A percentile compares a stretch with the other conserved stretches of the same genome.
phyloP scores from a whole-genome alignment of 768 basidiomycete species.

The Tephrocybe sp. region DNA sequence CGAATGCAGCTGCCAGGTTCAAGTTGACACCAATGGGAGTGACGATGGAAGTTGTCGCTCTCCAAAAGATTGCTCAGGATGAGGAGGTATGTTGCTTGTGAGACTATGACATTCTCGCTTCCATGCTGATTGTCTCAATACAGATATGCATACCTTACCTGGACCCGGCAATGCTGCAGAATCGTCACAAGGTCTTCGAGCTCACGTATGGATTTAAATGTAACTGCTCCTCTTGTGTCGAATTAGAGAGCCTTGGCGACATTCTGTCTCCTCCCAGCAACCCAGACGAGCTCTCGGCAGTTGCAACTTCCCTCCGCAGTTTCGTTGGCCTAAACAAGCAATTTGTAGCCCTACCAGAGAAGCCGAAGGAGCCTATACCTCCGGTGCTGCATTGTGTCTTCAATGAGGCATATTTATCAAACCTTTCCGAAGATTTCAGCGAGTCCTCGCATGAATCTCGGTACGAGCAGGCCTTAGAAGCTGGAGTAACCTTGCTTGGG shows the following conservation, averaged over 20 bases:
- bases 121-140: neutral
- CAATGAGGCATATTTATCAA: slow-evolving; percentile 55
- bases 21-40: slow-evolving; percentile 36
- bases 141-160: slow-evolving; percentile 77
- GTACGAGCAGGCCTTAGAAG: slow-evolving; percentile 46
- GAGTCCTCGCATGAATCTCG: slow-evolving; percentile 65
- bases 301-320: slow-evolving; percentile 31
- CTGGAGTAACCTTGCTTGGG: slow-evolving; percentile 58
- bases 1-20: slow-evolving; percentile 70
- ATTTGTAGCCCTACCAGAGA: slow-evolving; percentile 26
- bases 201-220: slow-evolving; percentile 70
- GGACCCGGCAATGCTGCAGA: slow-evolving; percentile 69
- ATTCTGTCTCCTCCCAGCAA: slow-evolving; percentile 38
- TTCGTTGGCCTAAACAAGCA: slow-evolving; percentile 32
- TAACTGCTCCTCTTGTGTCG: slow-evolving; percentile 54
- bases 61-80: slow-evolving; percentile 49
- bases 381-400: slow-evolving; percentile 38
- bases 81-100: slow-evolving; percentile 56
- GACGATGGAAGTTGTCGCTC: slow-evolving; percentile 62
- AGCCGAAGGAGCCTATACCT: slow-evolving; percentile 36
- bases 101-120: neutral
- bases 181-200: slow-evolving; percentile 55
- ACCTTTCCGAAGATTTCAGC: slow-evolving; percentile 63
- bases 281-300: slow-evolving; percentile 23
- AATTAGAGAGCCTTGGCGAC: slow-evolving; percentile 33